Conservation (phyloP, 2,329 filamentous ascomycete genomes). For the Septoria petroselini region DNA sequence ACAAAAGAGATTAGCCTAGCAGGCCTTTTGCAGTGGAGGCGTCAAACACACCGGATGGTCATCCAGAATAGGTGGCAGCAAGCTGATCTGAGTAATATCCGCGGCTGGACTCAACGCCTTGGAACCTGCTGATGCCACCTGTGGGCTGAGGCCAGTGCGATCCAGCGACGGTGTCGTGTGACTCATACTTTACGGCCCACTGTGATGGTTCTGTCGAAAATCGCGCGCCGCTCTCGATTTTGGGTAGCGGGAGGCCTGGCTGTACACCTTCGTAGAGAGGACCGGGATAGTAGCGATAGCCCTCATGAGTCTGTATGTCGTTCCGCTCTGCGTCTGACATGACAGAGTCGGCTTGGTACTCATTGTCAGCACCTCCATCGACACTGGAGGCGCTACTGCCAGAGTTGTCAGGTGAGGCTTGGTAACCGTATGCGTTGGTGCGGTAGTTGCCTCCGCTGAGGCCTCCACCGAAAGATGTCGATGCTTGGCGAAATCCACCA, state of each 20-base stretch:
- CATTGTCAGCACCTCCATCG: slow-evolving; percentile 34
- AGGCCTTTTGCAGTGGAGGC: neutral
- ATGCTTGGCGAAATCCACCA: slow-evolving; percentile 31
- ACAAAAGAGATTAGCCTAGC: slow-evolving; percentile 23
- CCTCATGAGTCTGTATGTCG: slow-evolving; percentile 42
- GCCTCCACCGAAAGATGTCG: slow-evolving; percentile 27
- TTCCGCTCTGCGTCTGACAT: slow-evolving; percentile 44
- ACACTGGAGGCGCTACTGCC: slow-evolving; percentile 44
- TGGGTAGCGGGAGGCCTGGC: slow-evolving; percentile 34
- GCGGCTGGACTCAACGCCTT: slow-evolving; percentile 48
- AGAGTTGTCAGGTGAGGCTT: slow-evolving; percentile 37
- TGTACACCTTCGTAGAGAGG: slow-evolving; percentile 44
- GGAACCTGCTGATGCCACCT: slow-evolving; percentile 45
- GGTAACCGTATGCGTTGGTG: slow-evolving; percentile 30
- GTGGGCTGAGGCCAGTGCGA: slow-evolving; percentile 37
- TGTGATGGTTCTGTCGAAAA: slow-evolving; percentile 36
- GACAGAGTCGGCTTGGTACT: slow-evolving; percentile 39
- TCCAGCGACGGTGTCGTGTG: slow-evolving; percentile 37
- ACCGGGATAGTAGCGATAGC: slow-evolving; percentile 49
- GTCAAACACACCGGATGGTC: too few species aligned
- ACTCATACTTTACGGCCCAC: slow-evolving; percentile 45
- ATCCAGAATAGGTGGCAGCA: slow-evolving; percentile 27
- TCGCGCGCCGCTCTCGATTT: slow-evolving; percentile 30
- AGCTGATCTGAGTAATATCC: slow-evolving; percentile 48
- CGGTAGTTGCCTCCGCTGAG: slow-evolving; percentile 32